Conservation (phyloP, 345 rosid genomes). For the Physaria fendleri region DNA sequence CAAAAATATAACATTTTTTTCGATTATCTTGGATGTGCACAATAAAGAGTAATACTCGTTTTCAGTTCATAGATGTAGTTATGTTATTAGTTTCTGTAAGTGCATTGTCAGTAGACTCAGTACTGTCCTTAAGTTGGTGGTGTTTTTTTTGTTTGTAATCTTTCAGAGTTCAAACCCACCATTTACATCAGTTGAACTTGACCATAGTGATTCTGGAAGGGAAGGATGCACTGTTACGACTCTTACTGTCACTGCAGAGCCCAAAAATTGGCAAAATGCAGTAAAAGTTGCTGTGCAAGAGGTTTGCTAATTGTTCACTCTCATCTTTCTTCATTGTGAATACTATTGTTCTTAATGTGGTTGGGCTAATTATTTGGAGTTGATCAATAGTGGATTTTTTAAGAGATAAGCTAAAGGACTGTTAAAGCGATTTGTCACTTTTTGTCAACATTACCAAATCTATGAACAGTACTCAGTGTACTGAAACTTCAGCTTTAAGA, state of each 20-base stretch:
- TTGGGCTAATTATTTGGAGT: constrained; percentile 7
- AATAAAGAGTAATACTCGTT: background rate
- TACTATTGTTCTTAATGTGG: background rate
- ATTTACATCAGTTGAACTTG: constrained; percentile 95
- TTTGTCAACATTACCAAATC: too few species aligned
- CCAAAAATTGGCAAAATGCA: constrained; percentile 95
- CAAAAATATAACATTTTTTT: background rate
- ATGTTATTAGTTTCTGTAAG: background rate
- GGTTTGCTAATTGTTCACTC: constrained; percentile 38
- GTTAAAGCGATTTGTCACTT: background rate
- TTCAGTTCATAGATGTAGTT: background rate
- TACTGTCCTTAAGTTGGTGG: constrained; percentile 23
- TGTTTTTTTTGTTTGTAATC: constrained; percentile 8
- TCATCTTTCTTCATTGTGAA: background rate
- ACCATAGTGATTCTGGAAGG: constrained; percentile 99
- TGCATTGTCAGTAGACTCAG: background rate
- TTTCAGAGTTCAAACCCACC: constrained; percentile 99
- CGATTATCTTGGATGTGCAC: background rate
- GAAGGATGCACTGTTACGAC: constrained; percentile 99
- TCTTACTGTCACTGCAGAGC: constrained; percentile 97
- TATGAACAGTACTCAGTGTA: too few species aligned
- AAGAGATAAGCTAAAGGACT: constrained; percentile 8
- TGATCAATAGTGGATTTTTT: constrained; percentile 2
- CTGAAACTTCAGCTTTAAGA: too few species aligned
- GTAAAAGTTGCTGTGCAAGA: constrained; percentile 95